phyloP scores from a whole-genome alignment of 345 rosid species.

The Schrenkiella parvula region DNA sequence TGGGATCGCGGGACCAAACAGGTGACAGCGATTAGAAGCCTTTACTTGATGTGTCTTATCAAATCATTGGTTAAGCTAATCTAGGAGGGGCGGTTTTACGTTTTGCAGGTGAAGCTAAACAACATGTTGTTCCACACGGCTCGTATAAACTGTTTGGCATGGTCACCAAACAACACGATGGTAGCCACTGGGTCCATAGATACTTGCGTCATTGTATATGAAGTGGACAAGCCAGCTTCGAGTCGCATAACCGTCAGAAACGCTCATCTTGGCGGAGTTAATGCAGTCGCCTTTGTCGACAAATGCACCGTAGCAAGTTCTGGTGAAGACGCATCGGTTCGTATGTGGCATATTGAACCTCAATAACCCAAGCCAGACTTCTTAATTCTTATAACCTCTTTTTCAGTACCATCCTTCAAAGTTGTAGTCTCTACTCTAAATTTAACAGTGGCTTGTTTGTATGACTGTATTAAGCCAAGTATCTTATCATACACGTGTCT shows the following conservation, averaged over 20 bases:
- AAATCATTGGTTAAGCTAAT: background rate
- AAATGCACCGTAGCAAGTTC: slow-evolving; percentile 50
- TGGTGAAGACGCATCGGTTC: slow-evolving; percentile 71
- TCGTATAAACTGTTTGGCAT: slow-evolving; percentile 67
- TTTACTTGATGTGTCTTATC: background rate
- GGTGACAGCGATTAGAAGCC: slow-evolving; percentile 30
- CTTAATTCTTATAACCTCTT: background rate
- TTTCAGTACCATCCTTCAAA: slow-evolving; percentile 11
- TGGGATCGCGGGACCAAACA: slow-evolving; percentile 63
- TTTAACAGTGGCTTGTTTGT: background rate
- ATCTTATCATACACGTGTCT: slow-evolving; percentile 13
- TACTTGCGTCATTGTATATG: slow-evolving; percentile 62
- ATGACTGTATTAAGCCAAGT: background rate
- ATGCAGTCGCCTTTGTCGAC: slow-evolving; percentile 57
- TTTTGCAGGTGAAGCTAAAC: slow-evolving; percentile 63
- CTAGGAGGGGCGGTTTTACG: background rate
- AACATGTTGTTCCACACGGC: slow-evolving; percentile 76
- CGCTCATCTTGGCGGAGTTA: slow-evolving; percentile 77
- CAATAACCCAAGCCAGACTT: slow-evolving; percentile 17
- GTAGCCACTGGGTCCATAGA: slow-evolving; percentile 76
- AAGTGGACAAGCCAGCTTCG: slow-evolving; percentile 63
- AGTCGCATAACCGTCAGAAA: slow-evolving; percentile 52
- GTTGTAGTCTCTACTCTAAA: background rate
- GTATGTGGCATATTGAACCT: slow-evolving; percentile 47
- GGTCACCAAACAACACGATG: slow-evolving; percentile 69